Evolutionary conservation across 192 early-diverging fungal genomes (phyloP), one percentile per base, ranked within the genome.

Genomic region (Coemansia furcata): DNA sequence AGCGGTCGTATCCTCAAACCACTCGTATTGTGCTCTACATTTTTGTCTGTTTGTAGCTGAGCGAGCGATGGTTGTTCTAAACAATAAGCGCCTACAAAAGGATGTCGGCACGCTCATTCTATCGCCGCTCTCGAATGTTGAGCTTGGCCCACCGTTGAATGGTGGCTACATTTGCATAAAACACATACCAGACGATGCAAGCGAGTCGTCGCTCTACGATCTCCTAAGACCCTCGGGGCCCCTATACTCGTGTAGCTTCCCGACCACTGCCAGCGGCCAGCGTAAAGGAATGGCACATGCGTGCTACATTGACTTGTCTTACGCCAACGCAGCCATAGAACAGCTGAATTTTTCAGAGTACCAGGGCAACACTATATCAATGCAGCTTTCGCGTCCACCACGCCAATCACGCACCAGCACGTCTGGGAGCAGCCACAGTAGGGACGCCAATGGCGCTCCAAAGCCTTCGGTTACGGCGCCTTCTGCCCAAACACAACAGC

Each of bases 331-430:
- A 8, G 76, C 84, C 19, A 60, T 85, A 32, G 71, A 69, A 55
- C 72, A 85, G 68, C 73, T 85, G 9, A 82, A 82, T 57, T 78
- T 68, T 62, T 63, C 73, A 40, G 78, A 82, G 38, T 82, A 71
- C 54, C 60, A 64, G 37, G 79, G 76, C 33, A 76, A 73, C 62
- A 82, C 43, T 36, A 42, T 85, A 15, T 64, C 71, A 1, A 67
- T 82, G 35, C 72, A 74, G 30, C 39, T 64, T 6, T 61, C 65
- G 5, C 52, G 65, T 33, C 66, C 71, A 32, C 69, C 75, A 33
- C 72, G 76, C 60, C 60, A 49, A 46, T 58, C 78, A 21, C 67
- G 68, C 30, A 60, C 66, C 40, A 63, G 36, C 39, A 63, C 55
- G 10, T 32, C 62, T 14, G 39, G 60, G 11, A 47, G 71, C 58